Evolutionary conservation across 2,329 filamentous ascomycete species (phyloP).

Genomic region (Fusarium nisikadoi): DNA sequence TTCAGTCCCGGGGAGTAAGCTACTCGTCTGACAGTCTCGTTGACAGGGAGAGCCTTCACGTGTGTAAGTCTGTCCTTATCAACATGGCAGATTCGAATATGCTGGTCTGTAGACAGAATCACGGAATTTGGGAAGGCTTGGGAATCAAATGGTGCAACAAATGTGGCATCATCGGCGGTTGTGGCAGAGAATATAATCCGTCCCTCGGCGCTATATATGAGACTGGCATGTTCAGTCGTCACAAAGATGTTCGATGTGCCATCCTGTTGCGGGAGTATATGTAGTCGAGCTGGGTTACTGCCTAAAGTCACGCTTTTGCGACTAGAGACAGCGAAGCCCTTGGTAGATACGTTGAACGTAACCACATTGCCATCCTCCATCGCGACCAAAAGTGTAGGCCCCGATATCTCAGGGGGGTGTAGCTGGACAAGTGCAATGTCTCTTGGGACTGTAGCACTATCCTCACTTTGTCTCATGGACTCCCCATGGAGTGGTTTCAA

Average conservation of each 20-base stretch:
- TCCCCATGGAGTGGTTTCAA: constrained; percentile 74
- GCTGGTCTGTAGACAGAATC: constrained; percentile 78
- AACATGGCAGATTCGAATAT: constrained; percentile 82
- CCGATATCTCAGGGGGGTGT: constrained; percentile 66
- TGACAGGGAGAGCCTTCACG: constrained; percentile 80
- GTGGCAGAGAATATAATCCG: constrained; percentile 93
- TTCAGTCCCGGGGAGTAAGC: constrained; percentile 84
- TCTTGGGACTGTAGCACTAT: constrained; percentile 82
- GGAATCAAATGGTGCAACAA: constrained; percentile 84
- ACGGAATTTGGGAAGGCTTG: constrained; percentile 84
- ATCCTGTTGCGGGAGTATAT: constrained; percentile 75
- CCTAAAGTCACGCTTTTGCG: constrained; percentile 87
- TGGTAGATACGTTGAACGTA: constrained; percentile 77
- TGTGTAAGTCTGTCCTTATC: constrained; percentile 90
- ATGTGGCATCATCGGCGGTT: constrained; percentile 85
- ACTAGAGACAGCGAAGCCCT: constrained; percentile 71
- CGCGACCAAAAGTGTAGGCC: constrained; percentile 84
- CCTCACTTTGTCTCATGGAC: constrained; percentile 66
- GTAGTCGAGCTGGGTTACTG: constrained; percentile 84
- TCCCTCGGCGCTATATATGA: constrained; percentile 91
- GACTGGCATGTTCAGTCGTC: constrained; percentile 90
- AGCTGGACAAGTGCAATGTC: constrained; percentile 84
- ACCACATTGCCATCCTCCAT: constrained; percentile 94
- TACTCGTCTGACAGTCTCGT: constrained; percentile 85
- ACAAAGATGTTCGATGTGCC: constrained; percentile 85